Evolutionary conservation across 192 early-diverging fungal species (phyloP), one percentile per base, ranked within the genome.

Genomic region (Entomortierella parvispora): DNA sequence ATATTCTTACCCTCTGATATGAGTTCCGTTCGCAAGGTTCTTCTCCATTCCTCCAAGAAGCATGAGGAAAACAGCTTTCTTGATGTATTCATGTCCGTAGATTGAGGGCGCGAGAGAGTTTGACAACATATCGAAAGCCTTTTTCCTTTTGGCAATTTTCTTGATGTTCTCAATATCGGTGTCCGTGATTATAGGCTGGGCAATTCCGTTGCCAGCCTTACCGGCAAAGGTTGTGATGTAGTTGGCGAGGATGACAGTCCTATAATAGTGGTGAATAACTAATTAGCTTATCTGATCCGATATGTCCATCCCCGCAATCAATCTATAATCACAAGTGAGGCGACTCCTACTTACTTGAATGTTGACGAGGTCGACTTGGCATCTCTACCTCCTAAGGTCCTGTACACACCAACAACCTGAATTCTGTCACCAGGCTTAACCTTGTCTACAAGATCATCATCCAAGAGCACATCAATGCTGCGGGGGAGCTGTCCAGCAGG

Each of bases 361-460:
- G 89, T 93, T 2, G 95, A 94, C 6, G 91, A 90, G 17, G 90
- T 87, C 5, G 87, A 83, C 43, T 89, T 92, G 9, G 89, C 88
- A 33, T 91, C 90, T 65, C 83, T 83, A 44, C 93, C 94, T 48
- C 96, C 97, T 52, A 95, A 64, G 43, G 94, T 89, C 40, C 93
- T 87, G 83, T 96, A 99, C 32, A 95, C 91, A 51, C 98, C 98
- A 22, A 98, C 93, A 67, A 99, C 85, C 66, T 89, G 90, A 29
- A 99, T 92, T 50, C 98, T 89, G 79, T 99, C 98, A 32, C 98
- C 98, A 4, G 98, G 96, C 82, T 99, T 99, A 29, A 94, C 93
- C 26, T 83, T 82, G 76, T 99, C 98, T 0, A 96, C 98, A 40
- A 99, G 83, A 80, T 99, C 98, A 76, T 96, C 96, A 70, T 98